Evolutionary conservation across 352 stramenopile genomes (phyloP), one percentile per base, ranked within the genome.

Genomic region (Ophiocytium majus): DNA sequence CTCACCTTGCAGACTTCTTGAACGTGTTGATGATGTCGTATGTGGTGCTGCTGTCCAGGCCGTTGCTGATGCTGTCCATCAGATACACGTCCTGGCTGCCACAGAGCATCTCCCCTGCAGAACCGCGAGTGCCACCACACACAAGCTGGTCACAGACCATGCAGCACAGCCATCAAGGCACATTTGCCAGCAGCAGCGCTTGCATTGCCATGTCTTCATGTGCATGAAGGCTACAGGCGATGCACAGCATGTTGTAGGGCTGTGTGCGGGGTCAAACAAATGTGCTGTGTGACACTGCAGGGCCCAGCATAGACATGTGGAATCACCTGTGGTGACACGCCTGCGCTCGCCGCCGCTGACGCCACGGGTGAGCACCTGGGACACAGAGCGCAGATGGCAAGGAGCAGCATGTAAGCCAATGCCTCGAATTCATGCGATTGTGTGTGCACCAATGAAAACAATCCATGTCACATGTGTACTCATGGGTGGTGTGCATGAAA

Each of bases 31-130:
- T 92, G 86, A 99, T 98, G 64, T 98, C 95, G 85, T 92, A 97
- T 0, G 94, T 96, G 31, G 94, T 96, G 0, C 94, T 93, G 83
- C 91, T 92, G 90, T 98, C 95, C 33, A 98, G 91, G 63, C 95
- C 95, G 43, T 94, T 98, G 50, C 91, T 95, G 83, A 98, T 97
- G 89, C 97, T 93, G 85, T 98, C 95, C 88, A 91, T 93, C 63
- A 95, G 91, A 76, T 95, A 91, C 17, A 98, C 87, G 50, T 90
- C 92, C 85, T 92, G 89, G 14, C 89, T 89, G 76, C 90, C 90
- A 32, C 95, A 90, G 17, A 96, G 90, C 90, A 98, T 97, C 88
- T 98, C 95, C 32, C 94, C 95, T n/a, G n/a, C n/a, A n/a, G n/a
- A n/a, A n/a, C n/a, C 81, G 66, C 31, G 17, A 79, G 33, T 19